These are phyloP conservation scores for Tinospora cordifolia DNA, from an alignment of 164 flowering plant species.

Conservation along the genomic window DNA sequence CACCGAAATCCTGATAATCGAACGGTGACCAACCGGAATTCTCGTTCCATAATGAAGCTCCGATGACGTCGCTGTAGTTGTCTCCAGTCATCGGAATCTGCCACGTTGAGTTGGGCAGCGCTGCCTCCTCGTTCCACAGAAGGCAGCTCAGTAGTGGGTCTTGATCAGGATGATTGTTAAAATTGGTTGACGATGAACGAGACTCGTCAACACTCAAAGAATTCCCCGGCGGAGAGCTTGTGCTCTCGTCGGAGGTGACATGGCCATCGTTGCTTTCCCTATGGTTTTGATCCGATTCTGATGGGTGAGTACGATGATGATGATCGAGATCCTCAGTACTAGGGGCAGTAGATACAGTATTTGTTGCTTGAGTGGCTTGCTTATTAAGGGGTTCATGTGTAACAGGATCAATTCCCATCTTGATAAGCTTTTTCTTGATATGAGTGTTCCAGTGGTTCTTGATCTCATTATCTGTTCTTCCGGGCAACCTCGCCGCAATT, in stretches of 20 bases:
- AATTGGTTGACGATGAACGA: constrained; percentile 18
- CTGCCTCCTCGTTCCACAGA: constrained; percentile 41
- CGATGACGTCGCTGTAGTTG: neutral
- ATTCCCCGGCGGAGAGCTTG: constrained; percentile 34
- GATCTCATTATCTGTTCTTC: constrained; percentile 84
- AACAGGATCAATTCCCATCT: constrained; percentile 84
- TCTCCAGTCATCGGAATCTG: constrained; percentile 19
- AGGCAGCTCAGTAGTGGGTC: constrained; percentile 37
- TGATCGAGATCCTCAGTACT: neutral
- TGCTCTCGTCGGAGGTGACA: constrained; percentile 27
- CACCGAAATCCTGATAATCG: constrained; percentile 67
- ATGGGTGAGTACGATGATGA: constrained; percentile 8
- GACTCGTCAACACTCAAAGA: constrained; percentile 28
- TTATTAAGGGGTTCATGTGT: constrained; percentile 67
- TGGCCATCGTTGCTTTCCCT: constrained; percentile 7
- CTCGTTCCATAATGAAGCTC: constrained; percentile 36
- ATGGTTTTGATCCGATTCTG: neutral
- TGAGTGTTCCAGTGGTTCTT: constrained; percentile 95
- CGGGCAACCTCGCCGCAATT: constrained; percentile 72
- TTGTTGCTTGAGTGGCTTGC: constrained; percentile 16
- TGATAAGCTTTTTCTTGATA: constrained; percentile 74
- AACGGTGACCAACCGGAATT: constrained; percentile 39
- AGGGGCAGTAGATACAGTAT: constrained; percentile 4
- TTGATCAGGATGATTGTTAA: constrained; percentile 18
- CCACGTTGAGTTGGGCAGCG: constrained; percentile 32